Base-by-base conservation (phyloP, 306 rosid genomes). In the Vigna radiata region DNA sequence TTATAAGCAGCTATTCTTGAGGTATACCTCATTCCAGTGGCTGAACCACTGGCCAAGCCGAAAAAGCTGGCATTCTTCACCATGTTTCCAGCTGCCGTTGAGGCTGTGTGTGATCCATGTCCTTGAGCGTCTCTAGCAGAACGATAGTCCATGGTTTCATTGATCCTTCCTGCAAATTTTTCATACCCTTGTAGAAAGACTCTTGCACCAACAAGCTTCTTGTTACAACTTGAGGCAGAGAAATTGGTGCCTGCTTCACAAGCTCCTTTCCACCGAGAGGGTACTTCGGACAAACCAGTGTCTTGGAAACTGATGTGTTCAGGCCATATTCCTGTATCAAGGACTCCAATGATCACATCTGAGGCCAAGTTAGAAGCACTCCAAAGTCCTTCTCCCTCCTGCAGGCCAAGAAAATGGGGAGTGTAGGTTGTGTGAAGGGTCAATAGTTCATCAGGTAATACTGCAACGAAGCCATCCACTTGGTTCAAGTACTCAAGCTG, bases 241-340 rank as follows among this genome's bases (percentile, higher is more conserved):
- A 90, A 88, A 7, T 67, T 81, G 55, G 91, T 85, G 49, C 94
- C 94, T 60, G 36, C 33, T 70, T 90, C 85, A 66, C 91, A 90
- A 33, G 68, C 74, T 50, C 91, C 94, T 77, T 86, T 90, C 94
- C 91, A 90, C 5, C 43, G 77, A 66, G 72, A 43, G 8, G 94
- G 94, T 47, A 88, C 80, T 4, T 21, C 7, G 73, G 89, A 29
- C 70, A 90, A 59, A 50, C 84, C 86, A 5, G 82, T 15, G 75
- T 88, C 91, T 25, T 48, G 77, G 60, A 90, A 90, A 77, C 94
- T 90, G 10, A 84, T 39, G 17, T 90, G 91, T 61, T 90, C 91
- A 3, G 94, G 94, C 94, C 94, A 90, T 55, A 90, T 81, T 49
- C 91, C 91, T 0, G 94, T 78, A 31, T 90, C 94, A 15, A 90